phyloP scores from a whole-genome alignment of 495 filamentous ascomycete species.

The Immersiella caudata region DNA sequence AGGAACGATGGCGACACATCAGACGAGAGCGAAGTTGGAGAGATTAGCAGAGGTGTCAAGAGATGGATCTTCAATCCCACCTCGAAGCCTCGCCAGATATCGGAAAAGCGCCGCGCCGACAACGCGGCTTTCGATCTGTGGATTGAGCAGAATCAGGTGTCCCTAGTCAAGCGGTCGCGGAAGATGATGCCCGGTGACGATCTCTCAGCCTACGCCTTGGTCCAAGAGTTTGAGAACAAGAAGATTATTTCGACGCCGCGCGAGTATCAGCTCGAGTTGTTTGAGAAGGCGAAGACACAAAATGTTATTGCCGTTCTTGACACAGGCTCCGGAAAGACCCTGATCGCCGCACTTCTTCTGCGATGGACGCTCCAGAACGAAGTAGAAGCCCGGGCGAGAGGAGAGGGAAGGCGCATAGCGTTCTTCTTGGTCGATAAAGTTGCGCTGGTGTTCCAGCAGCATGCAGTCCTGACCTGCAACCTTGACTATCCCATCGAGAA shows the following conservation, averaged over 20 bases:
- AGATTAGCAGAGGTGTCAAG: conserved; percentile 27
- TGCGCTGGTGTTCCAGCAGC: conserved; percentile 88
- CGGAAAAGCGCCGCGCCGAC: conserved; percentile 53
- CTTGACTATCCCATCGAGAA: conserved; percentile 78
- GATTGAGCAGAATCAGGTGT: conserved; percentile 39
- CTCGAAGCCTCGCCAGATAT: conserved; percentile 40
- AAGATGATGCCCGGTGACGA: conserved; percentile 28
- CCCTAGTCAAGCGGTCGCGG: conserved; percentile 15
- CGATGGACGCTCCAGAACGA: conserved; percentile 78
- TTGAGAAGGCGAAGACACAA: conserved; percentile 80
- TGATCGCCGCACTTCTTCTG: conserved; percentile 89
- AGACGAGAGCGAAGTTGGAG: too few species aligned
- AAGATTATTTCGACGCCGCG: conserved; percentile 72
- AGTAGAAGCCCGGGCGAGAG: conserved; percentile 66
- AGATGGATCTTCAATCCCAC: conserved; percentile 28
- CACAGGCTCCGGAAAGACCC: conserved; percentile 96
- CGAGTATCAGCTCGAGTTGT: conserved; percentile 92
- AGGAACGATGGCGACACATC: conserved; percentile 27
- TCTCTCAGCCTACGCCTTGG: conserved; percentile 29
- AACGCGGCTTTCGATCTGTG: conserved; percentile 57
- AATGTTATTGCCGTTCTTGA: conserved; percentile 97
- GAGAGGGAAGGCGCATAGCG: conserved; percentile 63
- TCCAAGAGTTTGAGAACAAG: conserved; percentile 39
- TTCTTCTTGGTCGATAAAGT: conserved; percentile 95
- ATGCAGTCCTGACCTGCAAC: conserved; percentile 79